Base-by-base conservation (phyloP, 345 rosid genomes). In the Linum lewisii region DNA sequence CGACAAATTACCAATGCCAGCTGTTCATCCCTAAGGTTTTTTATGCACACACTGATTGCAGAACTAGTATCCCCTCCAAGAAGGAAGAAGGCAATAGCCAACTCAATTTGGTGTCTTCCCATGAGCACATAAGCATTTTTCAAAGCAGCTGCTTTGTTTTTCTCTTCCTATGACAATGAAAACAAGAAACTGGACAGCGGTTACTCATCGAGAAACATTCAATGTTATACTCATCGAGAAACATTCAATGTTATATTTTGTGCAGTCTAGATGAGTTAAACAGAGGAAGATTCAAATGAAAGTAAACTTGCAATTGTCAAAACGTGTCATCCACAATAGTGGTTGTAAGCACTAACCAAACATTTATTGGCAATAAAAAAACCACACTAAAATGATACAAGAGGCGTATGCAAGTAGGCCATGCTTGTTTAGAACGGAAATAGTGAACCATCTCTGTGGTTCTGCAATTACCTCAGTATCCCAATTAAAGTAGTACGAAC, bases 51-150 rank as follows among this genome's bases (percentile, higher is more conserved):
- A 53, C 80, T 79, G 66, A 87, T 70, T 34, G 98, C 98, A 44
- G 98, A 87, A 77, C 83, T 75, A 73, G 83, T 64, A 66, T 91
- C 98, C 66, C 98, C 91, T 64, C 98, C 98, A 67, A 91, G 96
- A 62, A 91, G 79, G 71, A 91, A 91, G 80, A 91, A 87, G 64
- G 91, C 94, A 74, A 78, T 67, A 54, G 98, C 96, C 70, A 87
- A 72, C 82, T 85, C 96, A 68, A 88, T 71, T 63, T 91, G 96
- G 75, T 91, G 98, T 68, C 84, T 84, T 49, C 98, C 94, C 86
- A 91, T 80, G 68, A 91, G 79, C 66, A 91, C 96, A 75, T 87
- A 91, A 16, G 96, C 98, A 82, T 91, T 87, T 80, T 91, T 91
- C 64, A 91, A 68, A 65, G 96, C 96, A 62, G 96, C 98, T 45